A percentile compares a stretch with the other conserved stretches of the same genome.
phyloP scores from a whole-genome alignment of 2,329 filamentous ascomycete species.

The Fusarium anguioides region DNA sequence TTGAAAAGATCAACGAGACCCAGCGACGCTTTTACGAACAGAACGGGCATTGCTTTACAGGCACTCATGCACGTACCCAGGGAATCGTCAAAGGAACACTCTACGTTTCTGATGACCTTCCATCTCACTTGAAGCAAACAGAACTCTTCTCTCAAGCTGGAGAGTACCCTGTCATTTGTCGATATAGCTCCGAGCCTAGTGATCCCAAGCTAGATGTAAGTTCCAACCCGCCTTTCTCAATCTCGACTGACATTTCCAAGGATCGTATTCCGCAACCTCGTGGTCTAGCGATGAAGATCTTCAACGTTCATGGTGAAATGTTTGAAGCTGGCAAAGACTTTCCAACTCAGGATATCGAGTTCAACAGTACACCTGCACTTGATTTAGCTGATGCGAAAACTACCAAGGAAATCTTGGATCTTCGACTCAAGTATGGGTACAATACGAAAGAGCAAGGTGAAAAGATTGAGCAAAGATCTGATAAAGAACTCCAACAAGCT shows the following conservation, averaged over 20 bases:
- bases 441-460: background rate
- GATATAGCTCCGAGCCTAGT: background rate
- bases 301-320: slow-evolving; percentile 4
- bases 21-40: slow-evolving; percentile 4
- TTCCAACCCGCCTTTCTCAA: too few species aligned
- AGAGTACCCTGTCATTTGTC: background rate
- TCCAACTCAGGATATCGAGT: background rate
- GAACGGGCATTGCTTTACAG: slow-evolving; percentile 3
- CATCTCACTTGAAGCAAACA: background rate
- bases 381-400: background rate
- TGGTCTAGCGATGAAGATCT: background rate
- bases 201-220: background rate
- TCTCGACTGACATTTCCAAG: background rate
- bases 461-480: background rate
- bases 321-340: background rate
- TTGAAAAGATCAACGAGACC: background rate
- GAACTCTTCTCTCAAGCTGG: slow-evolving; percentile 6
- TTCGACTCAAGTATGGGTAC: background rate
- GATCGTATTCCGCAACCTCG: background rate
- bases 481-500: slow-evolving; percentile 1
- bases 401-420: background rate
- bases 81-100: slow-evolving; percentile 2
- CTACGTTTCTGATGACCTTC: background rate
- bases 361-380: slow-evolving; percentile 1
- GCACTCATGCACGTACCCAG: slow-evolving; percentile 1